A percentile compares a stretch with the other conserved stretches of the same genome.
These are phyloP conservation scores for Glomus cerebriforme DNA, from an alignment of 192 early-diverging fungal species.

Conservation along the genomic window DNA sequence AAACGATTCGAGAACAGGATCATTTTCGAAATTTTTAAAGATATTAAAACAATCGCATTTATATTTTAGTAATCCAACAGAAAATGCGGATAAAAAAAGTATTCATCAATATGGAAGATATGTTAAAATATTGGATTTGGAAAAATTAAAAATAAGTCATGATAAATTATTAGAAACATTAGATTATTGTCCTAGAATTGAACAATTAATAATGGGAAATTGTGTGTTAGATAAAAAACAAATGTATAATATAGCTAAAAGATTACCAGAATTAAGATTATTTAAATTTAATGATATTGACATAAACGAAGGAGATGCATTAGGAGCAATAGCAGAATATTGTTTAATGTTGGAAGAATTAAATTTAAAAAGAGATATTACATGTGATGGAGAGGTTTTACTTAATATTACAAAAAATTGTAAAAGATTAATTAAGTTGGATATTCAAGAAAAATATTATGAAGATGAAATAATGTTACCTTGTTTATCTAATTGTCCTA, in stretches of 20 bases:
- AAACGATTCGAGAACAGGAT: background rate
- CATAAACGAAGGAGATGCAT: background rate
- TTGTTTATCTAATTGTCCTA: constrained; percentile 5
- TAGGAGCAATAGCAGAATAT: constrained; percentile 7
- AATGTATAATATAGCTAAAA: background rate
- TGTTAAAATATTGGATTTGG: constrained; percentile 21
- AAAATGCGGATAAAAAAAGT: background rate
- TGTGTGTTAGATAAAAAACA: background rate
- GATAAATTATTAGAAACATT: constrained; percentile 1
- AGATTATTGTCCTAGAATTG: constrained; percentile 19
- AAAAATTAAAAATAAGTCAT: background rate
- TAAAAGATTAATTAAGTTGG: background rate
- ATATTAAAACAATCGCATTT: background rate
- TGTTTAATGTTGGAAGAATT: constrained; percentile 23
- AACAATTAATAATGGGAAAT: background rate
- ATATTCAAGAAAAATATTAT: constrained; percentile 13
- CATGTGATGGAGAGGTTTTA: background rate
- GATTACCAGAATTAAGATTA: constrained; percentile 11
- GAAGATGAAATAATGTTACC: constrained; percentile 6
- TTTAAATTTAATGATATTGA: constrained; percentile 4
- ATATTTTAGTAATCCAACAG: background rate
- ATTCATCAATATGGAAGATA: constrained; percentile 22
- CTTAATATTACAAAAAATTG: constrained; percentile 10
- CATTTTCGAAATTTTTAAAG: constrained; percentile 15
- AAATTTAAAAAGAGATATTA: constrained; percentile 23